A percentile compares a stretch with the other conserved stretches of the same genome.
Conservation (phyloP, 2,329 filamentous ascomycete genomes). For the Arthrinium phaeospermum region DNA sequence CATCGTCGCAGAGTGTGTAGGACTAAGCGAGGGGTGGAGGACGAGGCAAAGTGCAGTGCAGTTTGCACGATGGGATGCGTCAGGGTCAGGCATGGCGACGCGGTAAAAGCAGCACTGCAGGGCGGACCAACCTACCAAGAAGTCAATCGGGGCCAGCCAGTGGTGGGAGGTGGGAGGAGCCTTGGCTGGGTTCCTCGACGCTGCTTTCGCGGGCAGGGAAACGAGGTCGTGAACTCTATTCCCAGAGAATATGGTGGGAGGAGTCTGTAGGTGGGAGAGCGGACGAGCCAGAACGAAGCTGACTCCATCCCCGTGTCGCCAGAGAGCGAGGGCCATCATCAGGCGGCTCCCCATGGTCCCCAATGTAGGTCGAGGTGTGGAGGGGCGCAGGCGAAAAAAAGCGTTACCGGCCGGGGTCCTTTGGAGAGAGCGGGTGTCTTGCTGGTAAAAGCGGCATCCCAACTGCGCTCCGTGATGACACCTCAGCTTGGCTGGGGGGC, state of each 20-base stretch:
- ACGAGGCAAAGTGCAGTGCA: background rate
- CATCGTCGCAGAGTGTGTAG: constrained; percentile 11
- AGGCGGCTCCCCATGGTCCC: constrained; percentile 13
- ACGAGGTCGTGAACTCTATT: background rate
- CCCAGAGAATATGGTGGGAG: background rate
- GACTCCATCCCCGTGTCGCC: background rate
- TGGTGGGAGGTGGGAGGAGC: constrained; percentile 1
- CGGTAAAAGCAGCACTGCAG: constrained; percentile 11
- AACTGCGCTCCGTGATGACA: background rate
- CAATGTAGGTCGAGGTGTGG: constrained; percentile 32
- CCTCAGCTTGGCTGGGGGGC: constrained; percentile 7
- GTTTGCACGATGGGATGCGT: background rate
- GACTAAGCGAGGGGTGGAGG: constrained; percentile 17
- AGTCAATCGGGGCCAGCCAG: background rate
- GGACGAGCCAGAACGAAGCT: background rate
- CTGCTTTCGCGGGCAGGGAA: background rate
- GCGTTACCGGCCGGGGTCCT: constrained; percentile 31
- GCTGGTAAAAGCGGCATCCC: constrained; percentile 34
- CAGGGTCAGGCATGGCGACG: constrained; percentile 11
- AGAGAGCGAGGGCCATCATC: constrained; percentile 22
- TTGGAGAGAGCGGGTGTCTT: constrained; percentile 1
- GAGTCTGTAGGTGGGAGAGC: no score
- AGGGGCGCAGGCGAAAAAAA: constrained; percentile 30
- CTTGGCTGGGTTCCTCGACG: background rate
- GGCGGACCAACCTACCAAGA: background rate